Conservation (phyloP, 2,329 filamentous ascomycete species). For the Neopestalotiopsis sp. region DNA sequence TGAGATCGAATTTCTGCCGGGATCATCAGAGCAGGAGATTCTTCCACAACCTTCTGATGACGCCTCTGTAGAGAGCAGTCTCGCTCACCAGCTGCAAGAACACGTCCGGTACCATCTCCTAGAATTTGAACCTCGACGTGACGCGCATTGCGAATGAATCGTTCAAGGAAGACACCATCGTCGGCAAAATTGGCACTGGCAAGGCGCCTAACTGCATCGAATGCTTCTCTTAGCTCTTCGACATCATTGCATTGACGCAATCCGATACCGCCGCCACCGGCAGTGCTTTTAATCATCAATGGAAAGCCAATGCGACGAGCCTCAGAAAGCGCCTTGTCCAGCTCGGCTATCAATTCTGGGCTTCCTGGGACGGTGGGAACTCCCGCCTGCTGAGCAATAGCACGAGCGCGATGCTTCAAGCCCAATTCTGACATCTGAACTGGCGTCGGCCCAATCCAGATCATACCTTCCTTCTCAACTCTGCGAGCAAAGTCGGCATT, state of each 20-base stretch:
- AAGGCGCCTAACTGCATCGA: constrained; percentile 43
- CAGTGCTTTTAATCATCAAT: constrained; percentile 53
- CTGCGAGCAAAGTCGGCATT: constrained; percentile 64
- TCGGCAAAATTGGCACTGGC: constrained; percentile 48
- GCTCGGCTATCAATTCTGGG: constrained; percentile 29
- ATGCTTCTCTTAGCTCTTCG: constrained; percentile 35
- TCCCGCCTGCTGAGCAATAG: constrained; percentile 34
- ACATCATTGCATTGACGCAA: constrained; percentile 42
- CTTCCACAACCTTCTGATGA: constrained; percentile 58
- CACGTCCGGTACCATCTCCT: constrained; percentile 47
- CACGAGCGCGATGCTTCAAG: constrained; percentile 42
- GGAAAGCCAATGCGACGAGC: constrained; percentile 40
- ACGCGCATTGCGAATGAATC: constrained; percentile 44
- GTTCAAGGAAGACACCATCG: constrained; percentile 46
- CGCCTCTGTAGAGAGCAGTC: constrained; percentile 57
- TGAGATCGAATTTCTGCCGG: constrained; percentile 31
- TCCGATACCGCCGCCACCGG: constrained; percentile 52
- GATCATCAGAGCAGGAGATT: constrained; percentile 45
- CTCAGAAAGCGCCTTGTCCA: constrained; percentile 34
- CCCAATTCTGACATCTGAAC: constrained; percentile 44
- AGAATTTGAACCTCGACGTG: constrained; percentile 58
- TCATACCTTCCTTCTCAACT: constrained; percentile 57
- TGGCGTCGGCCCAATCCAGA: constrained; percentile 63
- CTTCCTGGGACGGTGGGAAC: constrained; percentile 43
- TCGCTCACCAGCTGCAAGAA: constrained; percentile 47